Evolutionary conservation across 441 rosid genomes (phyloP), one percentile per base, ranked within the genome.

Genomic region (Syzygium malaccense): DNA sequence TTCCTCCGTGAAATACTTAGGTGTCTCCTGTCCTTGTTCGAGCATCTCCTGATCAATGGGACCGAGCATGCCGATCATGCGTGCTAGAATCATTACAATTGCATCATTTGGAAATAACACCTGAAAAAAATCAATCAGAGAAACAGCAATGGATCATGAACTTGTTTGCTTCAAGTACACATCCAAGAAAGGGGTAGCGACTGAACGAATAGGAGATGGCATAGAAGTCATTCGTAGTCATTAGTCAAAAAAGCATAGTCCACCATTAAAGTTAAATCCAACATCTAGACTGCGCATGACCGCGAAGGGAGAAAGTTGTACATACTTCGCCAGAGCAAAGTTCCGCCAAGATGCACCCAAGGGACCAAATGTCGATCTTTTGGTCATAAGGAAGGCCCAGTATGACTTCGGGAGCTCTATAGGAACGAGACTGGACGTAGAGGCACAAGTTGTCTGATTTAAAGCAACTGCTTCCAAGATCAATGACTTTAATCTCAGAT

Each of bases 381-480:
- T 97, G 94, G 84, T 96, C 96, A 86, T 97, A 98, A 1, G 99
- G 96, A 88, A 96, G 96, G 79, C 99, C 99, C 7, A 96, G 93
- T 88, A 97, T 98, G 89, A 98, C 99, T 94, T 98, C 99, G 0
- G 99, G 99, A 85, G 99, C 98, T 94, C 99, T 93, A 79, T 98
- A 98, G 58, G 99, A 98, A 79, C 98, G 98, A 11, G 99, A 97
- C 89, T 96, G 99, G 66, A 96, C 98, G 51, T 98, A 98, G 60
- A 95, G 91, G 86, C 98, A 95, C 88, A 98, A 91, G 93, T 92
- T 95, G 90, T 98, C 99, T 1, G 96, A 92, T 86, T 87, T 93
- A 89, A 98, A 98, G 93, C 99, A 97, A 88, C 99, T 98, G 93
- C 99, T 97, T 90, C 99, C 99, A 23, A 98, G 99, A 92, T 98